These are phyloP conservation scores for Myriosclerotinia duriaeana DNA, from an alignment of 2,329 filamentous ascomycete genomes.

Conservation along the genomic window DNA sequence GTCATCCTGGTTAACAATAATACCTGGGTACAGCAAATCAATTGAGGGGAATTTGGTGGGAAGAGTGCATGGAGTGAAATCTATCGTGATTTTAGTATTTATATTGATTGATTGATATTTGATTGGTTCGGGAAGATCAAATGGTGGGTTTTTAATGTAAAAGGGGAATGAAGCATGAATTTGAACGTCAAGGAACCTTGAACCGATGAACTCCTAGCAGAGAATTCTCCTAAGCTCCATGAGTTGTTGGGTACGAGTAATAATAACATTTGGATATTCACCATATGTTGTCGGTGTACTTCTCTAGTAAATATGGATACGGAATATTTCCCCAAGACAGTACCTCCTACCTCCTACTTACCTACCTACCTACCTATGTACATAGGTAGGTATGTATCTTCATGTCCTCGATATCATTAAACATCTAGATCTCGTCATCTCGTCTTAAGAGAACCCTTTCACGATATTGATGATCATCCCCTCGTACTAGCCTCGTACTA, in stretches of 20 bases:
- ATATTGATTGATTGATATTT: not conserved
- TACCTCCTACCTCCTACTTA: no score
- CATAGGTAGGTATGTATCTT: not conserved
- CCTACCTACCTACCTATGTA: no score
- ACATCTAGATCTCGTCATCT: not conserved
- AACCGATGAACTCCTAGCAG: not conserved
- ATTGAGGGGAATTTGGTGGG: not conserved
- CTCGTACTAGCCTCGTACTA: no score
- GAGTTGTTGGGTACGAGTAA: not conserved
- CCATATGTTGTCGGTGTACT: not conserved
- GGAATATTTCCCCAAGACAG: not conserved
- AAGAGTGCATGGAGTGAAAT: slow-evolving; percentile 5
- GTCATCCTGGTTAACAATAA: not conserved
- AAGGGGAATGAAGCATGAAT: not conserved
- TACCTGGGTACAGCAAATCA: not conserved
- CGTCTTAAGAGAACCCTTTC: no score
- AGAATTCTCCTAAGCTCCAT: not conserved
- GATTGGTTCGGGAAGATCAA: slow-evolving; percentile 3
- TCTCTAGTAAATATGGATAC: not conserved
- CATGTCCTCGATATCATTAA: not conserved
- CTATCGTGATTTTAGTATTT: slow-evolving; percentile 2
- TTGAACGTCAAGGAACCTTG: not conserved
- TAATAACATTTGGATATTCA: not conserved
- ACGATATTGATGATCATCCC: no score
- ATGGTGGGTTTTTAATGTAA: not conserved